Base-by-base conservation (phyloP, 208 protist genomes). In the Acanthamoeba sp. region DNA sequence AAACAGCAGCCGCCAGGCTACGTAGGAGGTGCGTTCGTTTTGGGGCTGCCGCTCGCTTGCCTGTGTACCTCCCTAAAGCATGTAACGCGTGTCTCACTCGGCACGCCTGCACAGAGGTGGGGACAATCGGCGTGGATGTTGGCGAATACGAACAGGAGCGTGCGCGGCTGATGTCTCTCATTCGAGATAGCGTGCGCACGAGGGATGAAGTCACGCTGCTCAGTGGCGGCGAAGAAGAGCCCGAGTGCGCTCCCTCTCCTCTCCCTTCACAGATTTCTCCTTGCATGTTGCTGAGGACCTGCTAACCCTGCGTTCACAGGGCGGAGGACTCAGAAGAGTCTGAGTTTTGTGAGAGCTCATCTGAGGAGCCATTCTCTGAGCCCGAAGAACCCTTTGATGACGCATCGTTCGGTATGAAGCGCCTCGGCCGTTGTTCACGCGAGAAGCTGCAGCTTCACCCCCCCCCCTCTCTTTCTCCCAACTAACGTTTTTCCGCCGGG, bases 1-100 rank as follows among this genome's bases (percentile, higher is more conserved):
- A 82, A 57, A 9, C 89, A 93, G 38, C 89, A 93, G 59, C 89
- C 89, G 48, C 89, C 89, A 10, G 89, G 66, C 40, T 93, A 84
- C 27, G 66, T 66, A 14, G 89, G 89, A 32, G 89, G 89, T 93
- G 27, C 36, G 14, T 40, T 76, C 2, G 24, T 92, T 36, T 52
- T 20, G 0, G 16, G 2, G 2, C 87, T n/a, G 4, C 22, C 29
- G 10, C 16, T 32, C 84, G 73, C 29, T n/a, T n/a, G n/a, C n/a
- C n/a, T n/a, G n/a, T n/a, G n/a, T n/a, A n/a, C n/a, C n/a, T n/a
- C n/a, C n/a, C n/a, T n/a, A n/a, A n/a, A n/a, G n/a, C n/a, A n/a
- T n/a, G n/a, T n/a, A n/a, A n/a, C n/a, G n/a, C n/a, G n/a, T n/a
- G n/a, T n/a, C n/a, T n/a, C n/a, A n/a, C n/a, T n/a, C n/a, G n/a